Base-by-base conservation (phyloP, 805 yeast species). In the Isabelozyma pseudorhagii region DNA sequence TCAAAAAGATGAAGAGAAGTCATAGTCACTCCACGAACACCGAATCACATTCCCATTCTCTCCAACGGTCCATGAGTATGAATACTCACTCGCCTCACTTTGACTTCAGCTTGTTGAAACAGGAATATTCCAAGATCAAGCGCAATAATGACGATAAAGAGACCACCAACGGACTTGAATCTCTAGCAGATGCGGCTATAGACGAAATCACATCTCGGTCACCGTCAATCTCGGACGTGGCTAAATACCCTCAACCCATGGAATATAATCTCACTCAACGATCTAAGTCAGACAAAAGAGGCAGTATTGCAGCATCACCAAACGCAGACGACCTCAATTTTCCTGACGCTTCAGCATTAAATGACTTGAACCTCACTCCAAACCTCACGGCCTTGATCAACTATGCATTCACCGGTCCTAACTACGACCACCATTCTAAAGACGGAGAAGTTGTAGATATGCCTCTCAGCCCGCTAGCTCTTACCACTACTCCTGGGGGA, bases 311-410 rank as follows among this genome's bases (percentile, higher is more conserved):
- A n/a, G 50, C 56, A 5, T 45, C 44, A 10, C 17, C 10, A 11
- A 17, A 11, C 10, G 11, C 41, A 10, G 36, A 31, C 10, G 36
- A 31, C 36, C 36, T 38, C 40, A 38, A 38, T 38, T 9, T 38
- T 17, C 8, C 40, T 9, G 40, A 38, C 21, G 40, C 21, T 38
- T 14, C 17, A 11, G 15, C 44, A 15, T 17, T 34, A 15, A 40
- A 51, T 7, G 64, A 68, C 34, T 45, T 66, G 40, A 62, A 65
- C 42, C 52, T 70, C 21, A 68, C 74, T 11, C 76, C 76, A 1
- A 65, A 72, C 3, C 57, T 71, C n/a, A 62, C 74, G 3, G 75
- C 75, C 1, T 55, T 71, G 18, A 66, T 71, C 31, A 69, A 63
- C 48, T 62, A 62, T 48, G 74, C 72, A 5, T 66, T 68, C 49